Percentiles rank a stretch among this genome's conserved stretches.
phyloP scores from a whole-genome alignment of 164 flowering plant genomes.

The Stephania japonica region DNA sequence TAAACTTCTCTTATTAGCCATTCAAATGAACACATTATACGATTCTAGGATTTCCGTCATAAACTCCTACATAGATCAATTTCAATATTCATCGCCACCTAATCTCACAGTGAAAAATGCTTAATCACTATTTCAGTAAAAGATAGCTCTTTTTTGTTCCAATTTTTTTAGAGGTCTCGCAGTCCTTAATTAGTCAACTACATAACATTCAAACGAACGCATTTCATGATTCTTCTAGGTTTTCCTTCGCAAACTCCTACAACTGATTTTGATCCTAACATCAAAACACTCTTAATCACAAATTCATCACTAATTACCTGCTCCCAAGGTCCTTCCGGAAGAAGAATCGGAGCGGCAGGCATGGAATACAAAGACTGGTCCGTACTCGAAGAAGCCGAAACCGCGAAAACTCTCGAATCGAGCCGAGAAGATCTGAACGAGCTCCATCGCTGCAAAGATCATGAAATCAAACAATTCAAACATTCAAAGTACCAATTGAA shows the following conservation, averaged over 20 bases:
- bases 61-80: too few species aligned
- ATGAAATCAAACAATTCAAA: not conserved
- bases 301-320: conserved; percentile 36
- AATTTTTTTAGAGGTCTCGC: too few species aligned
- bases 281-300: too few species aligned
- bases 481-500: not conserved
- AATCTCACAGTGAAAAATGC: too few species aligned
- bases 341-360: conserved; percentile 74
- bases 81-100: too few species aligned
- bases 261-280: too few species aligned
- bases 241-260: too few species aligned
- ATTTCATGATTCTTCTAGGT: too few species aligned
- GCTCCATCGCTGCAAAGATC: conserved; percentile 22
- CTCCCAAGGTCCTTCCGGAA: conserved; percentile 90
- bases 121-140: too few species aligned
- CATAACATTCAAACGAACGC: too few species aligned
- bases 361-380: conserved; percentile 35
- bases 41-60: not conserved
- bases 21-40: not conserved
- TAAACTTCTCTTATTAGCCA: not conserved
- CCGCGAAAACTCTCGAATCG: conserved; percentile 25
- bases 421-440: conserved; percentile 17
- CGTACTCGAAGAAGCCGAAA: conserved; percentile 27
- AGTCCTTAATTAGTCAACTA: too few species aligned
- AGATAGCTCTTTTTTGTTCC: too few species aligned